These are phyloP conservation scores for Vicia villosa DNA, from an alignment of 306 rosid genomes.

Conservation along the genomic window DNA sequence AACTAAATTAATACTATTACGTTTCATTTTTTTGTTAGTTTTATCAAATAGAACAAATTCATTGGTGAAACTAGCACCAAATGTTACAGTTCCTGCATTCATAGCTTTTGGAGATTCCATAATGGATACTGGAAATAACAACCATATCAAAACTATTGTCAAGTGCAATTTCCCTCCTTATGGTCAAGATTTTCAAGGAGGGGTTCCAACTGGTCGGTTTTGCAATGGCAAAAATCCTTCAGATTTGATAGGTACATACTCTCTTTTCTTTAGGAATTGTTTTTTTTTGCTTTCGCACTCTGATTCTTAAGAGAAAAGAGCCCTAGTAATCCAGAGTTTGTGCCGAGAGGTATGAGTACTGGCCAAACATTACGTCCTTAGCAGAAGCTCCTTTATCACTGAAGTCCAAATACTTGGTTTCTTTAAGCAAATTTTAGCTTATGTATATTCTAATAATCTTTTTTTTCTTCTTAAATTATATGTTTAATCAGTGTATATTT, in stretches of 20 bases:
- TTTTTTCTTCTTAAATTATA: too few species aligned
- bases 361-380: too few species aligned
- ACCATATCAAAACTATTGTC: slow-evolving; percentile 34
- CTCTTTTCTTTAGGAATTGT: not conserved
- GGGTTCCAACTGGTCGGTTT: slow-evolving; percentile 50
- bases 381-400: too few species aligned
- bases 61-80: slow-evolving; percentile 41
- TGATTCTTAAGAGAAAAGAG: too few species aligned
- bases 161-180: slow-evolving; percentile 52
- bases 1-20: not conserved
- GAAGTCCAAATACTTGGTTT: too few species aligned
- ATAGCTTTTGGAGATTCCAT: slow-evolving; percentile 79
- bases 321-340: too few species aligned
- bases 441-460: too few species aligned
- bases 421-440: too few species aligned
- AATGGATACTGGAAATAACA: slow-evolving; percentile 78
- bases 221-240: slow-evolving; percentile 48
- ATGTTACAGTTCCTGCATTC: slow-evolving; percentile 58
- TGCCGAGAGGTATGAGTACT: too few species aligned
- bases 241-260: slow-evolving; percentile 39
- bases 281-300: too few species aligned
- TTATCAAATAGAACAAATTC: slow-evolving; percentile 27
- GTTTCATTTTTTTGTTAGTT: slow-evolving; percentile 34
- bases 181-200: slow-evolving; percentile 46
- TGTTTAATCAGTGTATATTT: too few species aligned